Percentiles rank a stretch among this genome's conserved stretches.
Conservation (phyloP, 352 stramenopile genomes). For the Pythium plurisporium region DNA sequence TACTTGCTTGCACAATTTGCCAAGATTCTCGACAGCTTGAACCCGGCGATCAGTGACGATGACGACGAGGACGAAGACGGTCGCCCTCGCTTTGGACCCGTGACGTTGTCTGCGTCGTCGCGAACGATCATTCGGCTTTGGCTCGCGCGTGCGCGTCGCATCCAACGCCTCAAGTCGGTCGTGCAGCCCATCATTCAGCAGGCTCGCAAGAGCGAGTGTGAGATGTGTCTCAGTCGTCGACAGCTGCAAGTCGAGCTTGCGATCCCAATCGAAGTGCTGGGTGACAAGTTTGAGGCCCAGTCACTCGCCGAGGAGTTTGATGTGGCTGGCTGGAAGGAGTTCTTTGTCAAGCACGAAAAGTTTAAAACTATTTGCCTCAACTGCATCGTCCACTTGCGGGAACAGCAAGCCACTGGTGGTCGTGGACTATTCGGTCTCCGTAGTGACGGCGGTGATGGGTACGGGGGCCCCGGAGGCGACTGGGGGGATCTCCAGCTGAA, state of each 20-base stretch:
- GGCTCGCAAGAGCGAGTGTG: conserved; percentile 90
- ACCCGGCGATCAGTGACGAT: conserved; percentile 93
- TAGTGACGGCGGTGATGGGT: conserved; percentile 3
- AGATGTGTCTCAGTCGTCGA: conserved; percentile 92
- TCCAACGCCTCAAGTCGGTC: conserved; percentile 78
- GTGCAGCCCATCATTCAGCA: conserved; percentile 92
- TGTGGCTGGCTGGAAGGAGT: conserved; percentile 93
- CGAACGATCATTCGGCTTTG: conserved; percentile 92
- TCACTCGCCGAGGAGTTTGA: conserved; percentile 89
- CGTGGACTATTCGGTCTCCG: conserved; percentile 24
- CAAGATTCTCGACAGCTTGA: conserved; percentile 94
- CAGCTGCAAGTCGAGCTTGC: conserved; percentile 94
- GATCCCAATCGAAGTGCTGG: conserved; percentile 90
- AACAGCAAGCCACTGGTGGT: conserved; percentile 25
- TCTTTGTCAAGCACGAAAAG: conserved; percentile 91
- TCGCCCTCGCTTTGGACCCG: conserved; percentile 81
- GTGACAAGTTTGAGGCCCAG: conserved; percentile 90
- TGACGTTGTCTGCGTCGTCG: conserved; percentile 87
- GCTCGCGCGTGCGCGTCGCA: conserved; percentile 82
- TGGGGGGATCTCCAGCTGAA: conserved; percentile 71
- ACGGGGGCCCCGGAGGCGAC: conserved; percentile 30
- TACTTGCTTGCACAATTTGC: conserved; percentile 96
- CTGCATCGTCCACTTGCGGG: conserved; percentile 83
- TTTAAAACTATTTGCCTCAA: conserved; percentile 95
- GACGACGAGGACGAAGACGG: conserved; percentile 82